These are phyloP conservation scores for Globisporangium cystogenes DNA, from an alignment of 352 stramenopile genomes.

Conservation along the genomic window DNA sequence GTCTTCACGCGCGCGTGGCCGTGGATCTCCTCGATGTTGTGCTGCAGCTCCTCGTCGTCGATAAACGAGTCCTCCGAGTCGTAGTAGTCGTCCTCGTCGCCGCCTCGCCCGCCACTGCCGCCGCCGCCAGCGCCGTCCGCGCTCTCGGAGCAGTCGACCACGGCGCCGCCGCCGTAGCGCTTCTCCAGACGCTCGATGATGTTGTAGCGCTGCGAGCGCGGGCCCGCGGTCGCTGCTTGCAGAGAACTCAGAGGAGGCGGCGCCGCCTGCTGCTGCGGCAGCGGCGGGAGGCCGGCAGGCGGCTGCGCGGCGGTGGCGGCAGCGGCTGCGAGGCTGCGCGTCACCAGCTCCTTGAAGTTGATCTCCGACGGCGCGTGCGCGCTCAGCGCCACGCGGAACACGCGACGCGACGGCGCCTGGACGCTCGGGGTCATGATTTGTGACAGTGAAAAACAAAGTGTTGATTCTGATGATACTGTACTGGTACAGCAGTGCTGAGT, in stretches of 20 bases:
- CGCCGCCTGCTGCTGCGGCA: slow-evolving; percentile 2
- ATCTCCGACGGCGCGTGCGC: slow-evolving; percentile 46
- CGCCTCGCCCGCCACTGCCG: slow-evolving; percentile 23
- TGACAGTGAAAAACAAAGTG: too few species aligned
- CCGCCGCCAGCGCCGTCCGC: slow-evolving; percentile 7
- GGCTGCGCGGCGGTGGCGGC: neutral
- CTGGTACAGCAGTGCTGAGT: too few species aligned
- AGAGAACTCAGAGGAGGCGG: too few species aligned
- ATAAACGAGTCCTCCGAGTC: slow-evolving; percentile 89
- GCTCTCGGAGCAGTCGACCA: slow-evolving; percentile 41
- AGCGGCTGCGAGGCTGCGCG: slow-evolving; percentile 16
- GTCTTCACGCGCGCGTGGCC: slow-evolving; percentile 68
- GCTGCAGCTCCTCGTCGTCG: slow-evolving; percentile 74
- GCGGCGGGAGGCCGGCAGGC: neutral
- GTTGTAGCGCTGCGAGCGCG: slow-evolving; percentile 58
- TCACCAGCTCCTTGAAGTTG: slow-evolving; percentile 70
- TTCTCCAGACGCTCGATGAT: slow-evolving; percentile 88
- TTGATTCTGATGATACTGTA: too few species aligned
- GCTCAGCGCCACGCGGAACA: slow-evolving; percentile 53
- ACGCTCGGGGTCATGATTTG: too few species aligned
- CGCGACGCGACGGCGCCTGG: too few species aligned
- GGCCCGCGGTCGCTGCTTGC: slow-evolving; percentile 8
- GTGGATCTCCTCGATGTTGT: slow-evolving; percentile 81
- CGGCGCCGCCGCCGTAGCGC: slow-evolving; percentile 64
- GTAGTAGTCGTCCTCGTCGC: slow-evolving; percentile 83